These are phyloP conservation scores for Phaffia tasmanica DNA, from an alignment of 768 basidiomycete genomes.

Conservation along the genomic window DNA sequence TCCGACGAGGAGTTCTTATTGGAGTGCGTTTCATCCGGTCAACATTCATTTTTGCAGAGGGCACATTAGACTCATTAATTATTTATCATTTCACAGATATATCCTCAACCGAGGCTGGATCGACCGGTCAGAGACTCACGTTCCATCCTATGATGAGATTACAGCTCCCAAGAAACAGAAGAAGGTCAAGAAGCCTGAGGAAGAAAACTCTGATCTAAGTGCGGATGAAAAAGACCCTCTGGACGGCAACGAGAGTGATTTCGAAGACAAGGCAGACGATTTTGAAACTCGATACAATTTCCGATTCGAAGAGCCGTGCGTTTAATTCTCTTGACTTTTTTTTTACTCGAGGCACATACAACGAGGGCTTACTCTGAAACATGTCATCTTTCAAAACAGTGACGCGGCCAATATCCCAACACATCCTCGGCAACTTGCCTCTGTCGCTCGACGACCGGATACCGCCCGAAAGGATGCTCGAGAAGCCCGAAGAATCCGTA, in stretches of 20 bases:
- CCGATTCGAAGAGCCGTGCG: conserved; percentile 90
- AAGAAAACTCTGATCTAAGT: conserved; percentile 26
- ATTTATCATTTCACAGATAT: conserved; percentile 49
- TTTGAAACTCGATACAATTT: conserved; percentile 98
- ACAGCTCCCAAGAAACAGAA: conserved; percentile 38
- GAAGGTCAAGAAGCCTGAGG: conserved; percentile 30
- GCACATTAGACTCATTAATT: background rate
- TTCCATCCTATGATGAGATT: conserved; percentile 79
- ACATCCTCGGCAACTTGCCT: conserved; percentile 56
- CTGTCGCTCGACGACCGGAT: conserved; percentile 48
- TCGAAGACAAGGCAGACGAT: conserved; percentile 78
- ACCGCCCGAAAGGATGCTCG: conserved; percentile 76
- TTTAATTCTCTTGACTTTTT: conserved; percentile 28
- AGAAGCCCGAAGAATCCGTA: conserved; percentile 59
- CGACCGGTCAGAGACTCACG: conserved; percentile 57
- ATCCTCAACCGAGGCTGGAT: conserved; percentile 98
- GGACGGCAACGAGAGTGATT: conserved; percentile 51
- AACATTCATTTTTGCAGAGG: background rate
- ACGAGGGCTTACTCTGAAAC: background rate
- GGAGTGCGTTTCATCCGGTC: conserved; percentile 51
- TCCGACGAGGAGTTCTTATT: conserved; percentile 77
- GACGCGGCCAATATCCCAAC: conserved; percentile 55
- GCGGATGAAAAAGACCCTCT: conserved; percentile 28
- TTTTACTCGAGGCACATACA: background rate
- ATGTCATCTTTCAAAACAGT: conserved; percentile 38